Evolutionary conservation across 257 asterid species (phyloP).

Genomic region (Solanum pinnatisectum): DNA sequence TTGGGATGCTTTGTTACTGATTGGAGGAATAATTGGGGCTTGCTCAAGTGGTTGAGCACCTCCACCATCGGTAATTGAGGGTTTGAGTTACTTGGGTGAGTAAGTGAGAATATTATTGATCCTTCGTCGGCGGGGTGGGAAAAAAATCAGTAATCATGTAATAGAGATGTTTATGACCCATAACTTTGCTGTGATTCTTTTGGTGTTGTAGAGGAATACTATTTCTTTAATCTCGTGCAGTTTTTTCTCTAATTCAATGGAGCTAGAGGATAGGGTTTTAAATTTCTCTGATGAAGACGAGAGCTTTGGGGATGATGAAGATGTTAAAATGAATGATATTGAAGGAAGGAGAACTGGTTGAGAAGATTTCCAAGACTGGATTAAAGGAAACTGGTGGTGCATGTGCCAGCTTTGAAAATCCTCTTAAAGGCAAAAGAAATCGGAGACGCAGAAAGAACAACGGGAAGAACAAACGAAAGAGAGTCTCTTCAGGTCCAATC

Average conservation of each 20-base stretch:
- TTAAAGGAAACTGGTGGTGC: conserved; percentile 28
- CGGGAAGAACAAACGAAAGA: conserved; percentile 52
- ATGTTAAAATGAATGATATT: conserved; percentile 75
- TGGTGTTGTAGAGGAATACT: background rate
- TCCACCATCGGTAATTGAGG: background rate
- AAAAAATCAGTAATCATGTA: background rate
- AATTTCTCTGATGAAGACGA: conserved; percentile 51
- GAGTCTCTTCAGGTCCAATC: conserved; percentile 32
- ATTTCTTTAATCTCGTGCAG: background rate
- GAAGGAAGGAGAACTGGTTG: conserved; percentile 77
- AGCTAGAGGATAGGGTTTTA: conserved; percentile 43
- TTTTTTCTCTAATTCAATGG: conserved; percentile 24
- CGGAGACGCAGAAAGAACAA: conserved; percentile 38
- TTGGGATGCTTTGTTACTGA: background rate
- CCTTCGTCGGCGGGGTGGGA: background rate
- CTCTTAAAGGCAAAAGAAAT: conserved; percentile 16
- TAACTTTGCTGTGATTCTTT: background rate
- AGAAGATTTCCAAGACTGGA: conserved; percentile 27
- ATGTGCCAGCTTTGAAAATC: conserved; percentile 20
- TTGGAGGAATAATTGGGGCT: background rate
- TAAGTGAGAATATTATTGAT: background rate
- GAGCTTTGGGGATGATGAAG: conserved; percentile 34
- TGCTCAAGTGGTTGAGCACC: background rate
- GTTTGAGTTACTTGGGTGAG: background rate
- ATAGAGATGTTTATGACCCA: background rate